A percentile compares a stretch with the other conserved stretches of the same genome.
Conservation (phyloP, 2,329 filamentous ascomycete species). For the Zasmidium cellare region DNA sequence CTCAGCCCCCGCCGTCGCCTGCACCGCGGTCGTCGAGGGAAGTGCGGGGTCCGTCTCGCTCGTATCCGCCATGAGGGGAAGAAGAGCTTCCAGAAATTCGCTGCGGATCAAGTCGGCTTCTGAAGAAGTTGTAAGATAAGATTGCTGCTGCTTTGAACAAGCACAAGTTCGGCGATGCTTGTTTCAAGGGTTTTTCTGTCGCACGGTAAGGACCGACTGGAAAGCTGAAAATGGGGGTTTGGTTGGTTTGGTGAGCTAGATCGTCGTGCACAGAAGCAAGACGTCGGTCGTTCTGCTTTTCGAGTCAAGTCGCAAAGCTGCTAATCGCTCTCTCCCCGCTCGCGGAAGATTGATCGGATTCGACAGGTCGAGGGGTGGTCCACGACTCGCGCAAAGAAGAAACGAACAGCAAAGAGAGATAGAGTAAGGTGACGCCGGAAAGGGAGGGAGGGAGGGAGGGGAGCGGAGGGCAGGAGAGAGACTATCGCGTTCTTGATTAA, state of each 20-base stretch:
- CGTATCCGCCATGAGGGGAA: conserved; percentile 5
- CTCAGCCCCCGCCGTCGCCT: conserved; percentile 1
- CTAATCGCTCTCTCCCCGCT: background rate
- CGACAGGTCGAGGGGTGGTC: no score
- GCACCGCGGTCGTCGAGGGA: background rate
- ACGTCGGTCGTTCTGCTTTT: no score
- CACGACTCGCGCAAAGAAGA: no score
- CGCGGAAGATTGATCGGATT: background rate
- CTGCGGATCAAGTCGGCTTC: background rate
- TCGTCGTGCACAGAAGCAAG: background rate
- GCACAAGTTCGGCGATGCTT: no score
- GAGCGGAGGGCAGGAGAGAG: no score
- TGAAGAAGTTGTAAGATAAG: background rate
- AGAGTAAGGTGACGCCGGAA: no score
- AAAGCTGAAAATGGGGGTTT: background rate
- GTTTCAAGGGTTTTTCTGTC: background rate
- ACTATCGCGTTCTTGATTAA: no score
- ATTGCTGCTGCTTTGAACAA: no score
- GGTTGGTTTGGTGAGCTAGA: background rate
- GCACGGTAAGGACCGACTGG: conserved; percentile 3
- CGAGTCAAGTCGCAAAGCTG: background rate
- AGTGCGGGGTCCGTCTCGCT: conserved; percentile 3
- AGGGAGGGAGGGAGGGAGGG: no score
- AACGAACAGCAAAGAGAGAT: no score
- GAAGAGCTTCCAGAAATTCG: background rate